phyloP scores from a whole-genome alignment of 1,139 yeast species.

The Debaryomyces psychrophilus region DNA sequence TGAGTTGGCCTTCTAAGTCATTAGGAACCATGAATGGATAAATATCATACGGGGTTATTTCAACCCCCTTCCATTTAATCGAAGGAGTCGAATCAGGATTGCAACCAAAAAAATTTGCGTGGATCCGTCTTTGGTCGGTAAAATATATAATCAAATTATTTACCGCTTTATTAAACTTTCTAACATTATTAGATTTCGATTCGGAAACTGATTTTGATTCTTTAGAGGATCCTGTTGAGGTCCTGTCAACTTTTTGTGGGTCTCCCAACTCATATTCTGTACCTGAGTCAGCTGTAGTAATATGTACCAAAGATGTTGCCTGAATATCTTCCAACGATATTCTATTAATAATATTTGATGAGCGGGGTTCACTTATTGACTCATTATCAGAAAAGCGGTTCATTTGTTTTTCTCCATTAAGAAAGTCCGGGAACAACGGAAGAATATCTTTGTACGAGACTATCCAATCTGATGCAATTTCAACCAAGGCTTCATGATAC shows the following conservation, averaged over 20 bases:
- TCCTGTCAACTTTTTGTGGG: constrained; percentile 9
- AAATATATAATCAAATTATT: constrained; percentile 57
- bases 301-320: constrained; percentile 16
- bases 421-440: constrained; percentile 42
- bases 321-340: constrained; percentile 31
- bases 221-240: constrained; percentile 12
- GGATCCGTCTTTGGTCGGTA: constrained; percentile 57
- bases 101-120: constrained; percentile 40
- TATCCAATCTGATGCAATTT: constrained; percentile 48
- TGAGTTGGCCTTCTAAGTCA: constrained; percentile 17
- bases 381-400: constrained; percentile 10
- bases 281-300: constrained; percentile 31
- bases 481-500: constrained; percentile 47
- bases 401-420: constrained; percentile 29
- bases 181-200: constrained; percentile 27
- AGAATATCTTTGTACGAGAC: constrained; percentile 40
- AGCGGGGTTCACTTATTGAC: constrained; percentile 18
- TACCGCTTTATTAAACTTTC: constrained; percentile 47
- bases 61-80: constrained; percentile 50
- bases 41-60: constrained; percentile 44
- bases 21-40: constrained; percentile 25
- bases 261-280: constrained; percentile 27
- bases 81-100: constrained; percentile 23
- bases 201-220: constrained; percentile 11
- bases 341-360: constrained; percentile 30